Conservation (phyloP, 225 moss, liverwort and hornwort genomes). For the Sphagnum contortum region DNA sequence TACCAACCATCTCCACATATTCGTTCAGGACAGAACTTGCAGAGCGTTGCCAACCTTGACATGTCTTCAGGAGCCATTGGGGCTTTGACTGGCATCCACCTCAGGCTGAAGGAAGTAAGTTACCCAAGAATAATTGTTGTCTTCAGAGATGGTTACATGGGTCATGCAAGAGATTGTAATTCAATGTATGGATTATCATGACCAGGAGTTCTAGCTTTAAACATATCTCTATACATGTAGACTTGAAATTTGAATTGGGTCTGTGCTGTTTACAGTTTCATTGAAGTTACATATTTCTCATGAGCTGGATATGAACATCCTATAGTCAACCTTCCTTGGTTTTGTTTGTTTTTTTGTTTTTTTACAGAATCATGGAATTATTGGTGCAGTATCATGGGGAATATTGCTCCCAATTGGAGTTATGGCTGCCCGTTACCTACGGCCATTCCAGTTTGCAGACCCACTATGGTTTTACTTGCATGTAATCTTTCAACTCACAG, state of each 20-base stretch:
- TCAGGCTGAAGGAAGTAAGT: slow-evolving; percentile 31
- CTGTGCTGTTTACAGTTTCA: too few species aligned
- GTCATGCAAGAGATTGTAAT: background rate
- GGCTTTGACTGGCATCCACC: slow-evolving; percentile 11
- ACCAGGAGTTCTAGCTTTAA: too few species aligned
- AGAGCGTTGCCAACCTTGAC: slow-evolving; percentile 14
- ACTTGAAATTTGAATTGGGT: too few species aligned
- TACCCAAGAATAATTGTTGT: background rate
- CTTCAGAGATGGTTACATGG: too few species aligned
- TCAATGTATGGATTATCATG: too few species aligned
- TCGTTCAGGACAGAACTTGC: background rate
- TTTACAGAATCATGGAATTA: slow-evolving; percentile 36
- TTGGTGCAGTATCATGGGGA: slow-evolving; percentile 43
- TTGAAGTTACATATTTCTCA: too few species aligned
- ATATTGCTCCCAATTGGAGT: slow-evolving; percentile 43
- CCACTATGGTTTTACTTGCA: slow-evolving; percentile 58
- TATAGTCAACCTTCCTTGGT: too few species aligned
- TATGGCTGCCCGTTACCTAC: slow-evolving; percentile 44
- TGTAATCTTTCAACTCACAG: slow-evolving; percentile 22
- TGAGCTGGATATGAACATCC: too few species aligned
- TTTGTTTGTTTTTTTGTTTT: background rate
- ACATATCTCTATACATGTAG: too few species aligned
- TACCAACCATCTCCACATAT: background rate
- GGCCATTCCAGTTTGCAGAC: slow-evolving; percentile 27
- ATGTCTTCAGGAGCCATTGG: slow-evolving; percentile 27